phyloP scores from a whole-genome alignment of 192 early-diverging fungal species.

The Chytriomyces sp. region DNA sequence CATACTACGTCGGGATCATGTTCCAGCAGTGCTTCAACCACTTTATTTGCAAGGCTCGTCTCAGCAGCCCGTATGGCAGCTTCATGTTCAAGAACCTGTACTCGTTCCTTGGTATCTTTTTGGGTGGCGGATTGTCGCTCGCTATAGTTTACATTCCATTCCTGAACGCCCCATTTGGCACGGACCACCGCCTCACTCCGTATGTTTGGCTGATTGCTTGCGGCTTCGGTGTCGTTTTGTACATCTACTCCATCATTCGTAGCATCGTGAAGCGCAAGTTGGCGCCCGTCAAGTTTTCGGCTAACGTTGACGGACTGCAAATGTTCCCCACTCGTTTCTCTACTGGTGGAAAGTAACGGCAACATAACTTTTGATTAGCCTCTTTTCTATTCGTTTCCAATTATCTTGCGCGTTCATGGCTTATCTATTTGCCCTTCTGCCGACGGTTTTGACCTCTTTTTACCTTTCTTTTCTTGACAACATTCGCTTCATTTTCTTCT shows the following conservation, averaged over 20 bases:
- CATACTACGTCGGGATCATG: conserved; percentile 77
- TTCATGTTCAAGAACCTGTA: conserved; percentile 79
- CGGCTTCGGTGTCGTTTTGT: conserved; percentile 38
- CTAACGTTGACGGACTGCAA: conserved; percentile 77
- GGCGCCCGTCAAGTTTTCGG: conserved; percentile 40
- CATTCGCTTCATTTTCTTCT: no score
- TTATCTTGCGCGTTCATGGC: no score
- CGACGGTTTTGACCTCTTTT: no score
- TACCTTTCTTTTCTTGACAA: no score
- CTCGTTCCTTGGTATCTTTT: conserved; percentile 43
- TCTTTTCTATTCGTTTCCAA: background rate
- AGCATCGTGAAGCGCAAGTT: background rate
- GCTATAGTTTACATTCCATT: conserved; percentile 56
- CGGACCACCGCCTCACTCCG: conserved; percentile 64
- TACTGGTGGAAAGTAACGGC: background rate
- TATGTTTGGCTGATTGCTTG: conserved; percentile 83
- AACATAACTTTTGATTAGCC: background rate
- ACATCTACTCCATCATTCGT: background rate
- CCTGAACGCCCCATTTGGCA: conserved; percentile 52
- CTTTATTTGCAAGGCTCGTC: conserved; percentile 90
- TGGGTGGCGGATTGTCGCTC: conserved; percentile 54
- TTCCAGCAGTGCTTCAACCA: conserved; percentile 92
- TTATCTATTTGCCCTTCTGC: no score
- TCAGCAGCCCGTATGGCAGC: conserved; percentile 73
- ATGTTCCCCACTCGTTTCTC: conserved; percentile 72